Evolutionary conservation across 345 rosid genomes (phyloP).

Genomic region (Camelina laxa): DNA sequence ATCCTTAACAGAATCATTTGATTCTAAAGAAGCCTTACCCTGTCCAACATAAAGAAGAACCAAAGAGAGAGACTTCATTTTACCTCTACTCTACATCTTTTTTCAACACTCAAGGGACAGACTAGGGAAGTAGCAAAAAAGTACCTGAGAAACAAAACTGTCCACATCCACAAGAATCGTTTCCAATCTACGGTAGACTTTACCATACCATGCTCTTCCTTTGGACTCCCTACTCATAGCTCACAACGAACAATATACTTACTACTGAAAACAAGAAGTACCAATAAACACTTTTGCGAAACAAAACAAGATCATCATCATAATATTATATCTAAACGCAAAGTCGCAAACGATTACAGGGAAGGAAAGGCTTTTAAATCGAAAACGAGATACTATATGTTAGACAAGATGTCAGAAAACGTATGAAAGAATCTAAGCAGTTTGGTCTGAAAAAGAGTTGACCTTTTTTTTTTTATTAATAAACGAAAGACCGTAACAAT

Average conservation of each 20-base stretch:
- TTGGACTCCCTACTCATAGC: constrained; percentile 60
- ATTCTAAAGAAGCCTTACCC: constrained; percentile 40
- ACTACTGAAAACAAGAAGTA: constrained; percentile 15
- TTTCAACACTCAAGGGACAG: not conserved
- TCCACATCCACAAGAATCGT: constrained; percentile 69
- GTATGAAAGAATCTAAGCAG: constrained; percentile 1
- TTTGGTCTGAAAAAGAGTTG: constrained; percentile 9
- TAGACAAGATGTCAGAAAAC: constrained; percentile 9
- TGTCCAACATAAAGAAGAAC: constrained; percentile 34
- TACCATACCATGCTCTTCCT: constrained; percentile 65
- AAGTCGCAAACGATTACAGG: constrained; percentile 13
- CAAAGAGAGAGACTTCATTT: constrained; percentile 21
- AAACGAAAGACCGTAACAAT: constrained; percentile 10
- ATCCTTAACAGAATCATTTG: constrained; percentile 35
- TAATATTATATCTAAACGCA: not conserved
- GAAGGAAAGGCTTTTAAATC: not conserved
- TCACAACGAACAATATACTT: constrained; percentile 1
- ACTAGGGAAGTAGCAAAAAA: constrained; percentile 11
- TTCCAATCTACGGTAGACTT: constrained; percentile 70
- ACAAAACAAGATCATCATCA: constrained; percentile 19
- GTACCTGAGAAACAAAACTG: constrained; percentile 51
- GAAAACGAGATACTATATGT: constrained; percentile 19
- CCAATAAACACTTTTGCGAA: constrained; percentile 6
- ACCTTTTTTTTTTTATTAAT: not conserved
- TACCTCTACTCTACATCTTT: constrained; percentile 2